Base-by-base conservation (phyloP, 1,139 yeast genomes). In the Taphrina wiesneri region DNA sequence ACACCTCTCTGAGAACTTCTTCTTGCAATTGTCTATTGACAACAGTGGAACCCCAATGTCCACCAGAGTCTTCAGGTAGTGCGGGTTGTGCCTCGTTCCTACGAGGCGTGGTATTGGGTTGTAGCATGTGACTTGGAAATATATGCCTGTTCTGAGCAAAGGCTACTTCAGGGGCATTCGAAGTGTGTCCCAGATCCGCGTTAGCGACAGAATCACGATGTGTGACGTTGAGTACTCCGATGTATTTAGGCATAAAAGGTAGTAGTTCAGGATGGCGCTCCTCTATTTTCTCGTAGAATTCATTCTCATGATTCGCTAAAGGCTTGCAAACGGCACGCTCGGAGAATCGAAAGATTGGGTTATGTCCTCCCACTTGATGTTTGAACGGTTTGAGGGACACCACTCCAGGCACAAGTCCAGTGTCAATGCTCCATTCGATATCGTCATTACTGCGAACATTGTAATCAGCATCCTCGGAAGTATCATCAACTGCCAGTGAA, bases 261-360 rank as follows among this genome's bases (percentile, higher is more conserved):
- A 91, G 80, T 59, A 95, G 79, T 66, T 87, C 92, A 23, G 88
- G 87, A 75, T 90, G 96, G 47, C 82, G 79, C 56, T 81, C 77
- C 76, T 93, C 97, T 56, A 93, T 86, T 3, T 87, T 85, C 75
- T 95, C 99, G 75, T 95, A 95, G 87, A 96, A 92, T 69, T 81
- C 78, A 75, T 93, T 90, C 74, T 95, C 99, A 69, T 96, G 81
- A 72, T 90, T 90, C 69, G 91, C 89, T 69, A 93, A 79, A 0
- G 96, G 95, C 76, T 95, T 95, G 76, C 99, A 93, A n/a, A 95
- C 97, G 0, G 98, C 98, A 67, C 90, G 81, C 71, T 86, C 88
- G 6, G 96, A 88, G 74, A 93, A 93, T 70, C 93, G 83, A 77
- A 93, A 95, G 56, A 95, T 91, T 1, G 98, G 97, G 0, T 97